Conservation (phyloP, 441 rosid species). For the California macrophylla region DNA sequence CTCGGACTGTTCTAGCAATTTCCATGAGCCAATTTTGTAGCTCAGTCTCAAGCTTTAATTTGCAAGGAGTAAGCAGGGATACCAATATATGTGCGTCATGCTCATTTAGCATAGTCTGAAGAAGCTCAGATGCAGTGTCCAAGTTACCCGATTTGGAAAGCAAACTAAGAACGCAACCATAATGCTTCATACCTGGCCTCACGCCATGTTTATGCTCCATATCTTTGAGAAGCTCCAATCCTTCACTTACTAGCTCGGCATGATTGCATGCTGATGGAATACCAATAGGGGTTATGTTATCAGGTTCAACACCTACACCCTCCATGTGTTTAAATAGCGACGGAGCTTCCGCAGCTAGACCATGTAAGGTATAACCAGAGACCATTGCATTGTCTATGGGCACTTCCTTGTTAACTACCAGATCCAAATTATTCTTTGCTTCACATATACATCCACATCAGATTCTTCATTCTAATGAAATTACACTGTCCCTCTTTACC, state of each 20-base stretch:
- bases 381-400: conserved; percentile 41
- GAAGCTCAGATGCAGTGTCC: conserved; percentile 30
- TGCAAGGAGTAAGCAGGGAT: conserved; percentile 34
- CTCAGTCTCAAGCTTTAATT: conserved; percentile 26
- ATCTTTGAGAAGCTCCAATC: conserved; percentile 27
- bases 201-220: conserved; percentile 25
- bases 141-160: conserved; percentile 38
- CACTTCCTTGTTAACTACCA: conserved; percentile 20
- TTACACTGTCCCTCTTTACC: too few relatives aligned
- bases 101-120: conserved; percentile 32
- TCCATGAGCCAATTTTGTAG: conserved; percentile 37
- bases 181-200: conserved; percentile 40
- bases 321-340: conserved; percentile 20
- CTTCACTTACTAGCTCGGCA: conserved; percentile 32
- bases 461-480: too few relatives aligned
- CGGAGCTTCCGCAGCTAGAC: conserved; percentile 32
- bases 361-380: conserved; percentile 35
- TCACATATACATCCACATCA: conserved; percentile 38
- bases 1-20: conserved; percentile 62
- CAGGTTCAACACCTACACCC: conserved; percentile 29
- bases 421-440: conserved; percentile 30
- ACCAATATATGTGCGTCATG: conserved; percentile 40
- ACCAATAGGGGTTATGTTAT: conserved; percentile 38
- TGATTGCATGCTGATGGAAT: conserved; percentile 37
- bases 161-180: conserved; percentile 33